phyloP scores from a whole-genome alignment of 257 asterid genomes.

The Rauvolfia tetraphylla region DNA sequence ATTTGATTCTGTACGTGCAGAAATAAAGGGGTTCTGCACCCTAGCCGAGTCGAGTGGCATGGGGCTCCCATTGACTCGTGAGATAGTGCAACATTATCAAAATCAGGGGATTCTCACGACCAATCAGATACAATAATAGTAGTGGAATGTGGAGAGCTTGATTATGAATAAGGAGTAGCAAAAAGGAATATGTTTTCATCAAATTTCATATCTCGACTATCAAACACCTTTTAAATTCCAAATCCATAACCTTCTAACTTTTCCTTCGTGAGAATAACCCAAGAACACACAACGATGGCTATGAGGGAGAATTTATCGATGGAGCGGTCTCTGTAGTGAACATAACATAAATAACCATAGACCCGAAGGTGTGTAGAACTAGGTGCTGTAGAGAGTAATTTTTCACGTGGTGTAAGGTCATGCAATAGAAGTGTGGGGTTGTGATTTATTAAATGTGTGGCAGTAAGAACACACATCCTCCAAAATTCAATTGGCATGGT shows the following conservation, averaged over 20 bases:
- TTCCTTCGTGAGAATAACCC: background rate
- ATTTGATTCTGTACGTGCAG: no score
- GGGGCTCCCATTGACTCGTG: no score
- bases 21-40: no score
- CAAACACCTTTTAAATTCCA: background rate
- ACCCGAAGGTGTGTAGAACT: background rate
- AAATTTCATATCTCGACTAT: background rate
- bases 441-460: background rate
- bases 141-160: background rate
- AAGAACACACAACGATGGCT: background rate
- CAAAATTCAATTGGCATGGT: background rate
- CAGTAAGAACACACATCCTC: background rate
- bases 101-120: background rate
- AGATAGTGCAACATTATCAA: no score
- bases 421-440: background rate
- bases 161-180: no score
- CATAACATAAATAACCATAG: conserved; percentile 2
- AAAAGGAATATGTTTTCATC: background rate
- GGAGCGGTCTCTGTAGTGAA: background rate
- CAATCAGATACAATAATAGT: background rate
- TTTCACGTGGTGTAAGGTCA: background rate
- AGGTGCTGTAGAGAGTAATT: background rate
- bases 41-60: no score
- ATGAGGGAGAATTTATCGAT: background rate
- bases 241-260: background rate